Base-by-base conservation (phyloP, 1,284 basidiomycete species). In the Waitea zeae region DNA sequence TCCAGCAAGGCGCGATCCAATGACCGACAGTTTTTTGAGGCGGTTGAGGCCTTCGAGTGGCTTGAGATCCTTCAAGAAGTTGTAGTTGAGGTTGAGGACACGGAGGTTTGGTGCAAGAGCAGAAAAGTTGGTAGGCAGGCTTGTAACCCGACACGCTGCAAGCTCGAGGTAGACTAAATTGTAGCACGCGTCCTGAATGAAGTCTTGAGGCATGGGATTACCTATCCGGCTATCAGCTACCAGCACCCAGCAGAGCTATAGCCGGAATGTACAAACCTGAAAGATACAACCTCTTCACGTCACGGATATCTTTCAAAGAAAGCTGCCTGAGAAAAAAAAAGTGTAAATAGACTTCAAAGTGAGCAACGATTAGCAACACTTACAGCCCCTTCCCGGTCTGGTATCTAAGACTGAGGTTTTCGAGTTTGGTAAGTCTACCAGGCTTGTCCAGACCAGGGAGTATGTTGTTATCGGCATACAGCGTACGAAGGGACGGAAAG, bases 11-110 rank as follows among this genome's bases (percentile, higher is more conserved):
- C 89, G 67, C 44, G 78, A 81, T 35, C 88, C 90, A 46, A 95
- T 81, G 38, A 87, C 67, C 34, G 74, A 86, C 45, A 95, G 55
- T 61, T 86, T 89, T 45, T 71, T 69, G 52, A 95, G 55, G 46
- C 82, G 61, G 38, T 55, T 62, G 40, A 95, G 62, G n/a, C 82
- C 84, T 31, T 65, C 65, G 38, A 96, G 57, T 29, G 61, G 57
- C 38, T 68, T 60, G 38, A 69, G 66, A n/a, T 26, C 24, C 9
- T 26, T n/a, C 46, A 95, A 50, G 56, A 90, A 93, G 54, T 95
- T 95, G 63, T 92, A 92, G 62, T 95, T 93, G 43, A 93, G 67
- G 59, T 97, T 97, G 50, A 98, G 63, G 39, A 82, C 79, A 38
- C 90, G 78, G 45, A 98, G 59, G 54, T 95, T 96, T 17, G 93